Percentiles rank a stretch among this genome's conserved stretches.
phyloP scores from a whole-genome alignment of 805 yeast species.

The Wickerhamiella allomyrinae region DNA sequence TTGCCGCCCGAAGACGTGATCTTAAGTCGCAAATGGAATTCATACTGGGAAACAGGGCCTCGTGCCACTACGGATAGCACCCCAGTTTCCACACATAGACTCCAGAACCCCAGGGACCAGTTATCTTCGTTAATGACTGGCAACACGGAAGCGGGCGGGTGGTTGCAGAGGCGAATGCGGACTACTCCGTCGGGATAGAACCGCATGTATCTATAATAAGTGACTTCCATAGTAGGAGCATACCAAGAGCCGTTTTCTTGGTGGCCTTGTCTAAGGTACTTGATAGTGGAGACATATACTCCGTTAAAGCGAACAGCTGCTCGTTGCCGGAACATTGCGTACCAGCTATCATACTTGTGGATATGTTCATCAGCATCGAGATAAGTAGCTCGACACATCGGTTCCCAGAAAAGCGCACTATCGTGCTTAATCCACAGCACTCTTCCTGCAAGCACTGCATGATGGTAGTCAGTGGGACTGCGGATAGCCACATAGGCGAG shows the following conservation, averaged over 20 bases:
- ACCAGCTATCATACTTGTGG: constrained; percentile 24
- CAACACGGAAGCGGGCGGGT: constrained; percentile 58
- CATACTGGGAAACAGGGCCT: constrained; percentile 47
- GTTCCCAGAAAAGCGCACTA: constrained; percentile 19
- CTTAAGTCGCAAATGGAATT: constrained; percentile 47
- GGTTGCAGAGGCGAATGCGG: constrained; percentile 50
- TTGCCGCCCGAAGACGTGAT: constrained; percentile 47
- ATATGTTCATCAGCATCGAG: constrained; percentile 6
- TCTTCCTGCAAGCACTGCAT: constrained; percentile 7
- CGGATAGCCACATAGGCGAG: background rate
- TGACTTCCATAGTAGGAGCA: constrained; percentile 67
- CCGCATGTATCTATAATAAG: constrained; percentile 75
- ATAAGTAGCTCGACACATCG: constrained; percentile 13
- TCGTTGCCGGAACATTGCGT: constrained; percentile 41
- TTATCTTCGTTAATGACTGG: constrained; percentile 32
- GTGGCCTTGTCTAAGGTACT: constrained; percentile 74
- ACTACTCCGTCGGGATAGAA: constrained; percentile 70
- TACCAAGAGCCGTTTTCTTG: constrained; percentile 42
- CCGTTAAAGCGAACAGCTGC: constrained; percentile 77
- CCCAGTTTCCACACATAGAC: constrained; percentile 42
- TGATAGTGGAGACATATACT: constrained; percentile 70
- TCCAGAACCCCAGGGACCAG: constrained; percentile 29
- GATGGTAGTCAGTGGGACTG: background rate
- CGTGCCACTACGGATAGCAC: constrained; percentile 35
- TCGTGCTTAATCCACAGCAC: constrained; percentile 11